Base-by-base conservation (phyloP, 1,284 basidiomycete genomes). In the Fomitopsis schrenkii region DNA sequence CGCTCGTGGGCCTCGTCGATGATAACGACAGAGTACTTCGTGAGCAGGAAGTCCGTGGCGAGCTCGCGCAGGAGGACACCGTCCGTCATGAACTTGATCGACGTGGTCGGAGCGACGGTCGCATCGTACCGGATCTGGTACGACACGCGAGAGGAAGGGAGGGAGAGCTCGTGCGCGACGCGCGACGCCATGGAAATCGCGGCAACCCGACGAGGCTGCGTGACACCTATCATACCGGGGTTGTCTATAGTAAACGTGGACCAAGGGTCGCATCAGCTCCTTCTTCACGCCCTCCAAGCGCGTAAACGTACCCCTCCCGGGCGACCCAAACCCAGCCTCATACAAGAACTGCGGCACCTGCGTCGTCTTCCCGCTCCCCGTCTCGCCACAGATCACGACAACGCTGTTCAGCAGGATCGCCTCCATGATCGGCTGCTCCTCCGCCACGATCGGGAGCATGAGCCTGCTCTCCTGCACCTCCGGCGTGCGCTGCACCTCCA, bases 31-130 rank as follows among this genome's bases (percentile, higher is more conserved):
- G 93, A 95, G 75, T 99, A 99, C 72, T 90, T 93, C 58, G 80
- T 86, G 17, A 99, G 80, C 36, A 98, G 75, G 72, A 99, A 97
- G 72, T 99, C 97, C 15, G 85, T 86, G 0, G 94, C 90, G 26
- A 99, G 81, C 75, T 99, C 97, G 61, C 97, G 89, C 12, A 99
- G 80, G 28, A 99, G 79, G 15, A 99, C 95, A 80, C 97, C 97
- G 70, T 99, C 97, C 2, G 97, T 99, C 97, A 99, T 99, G 80
- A 99, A 99, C 76, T 99, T 98, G 80, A 99, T 95, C 7, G 88
- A 87, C 0, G 97, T 99, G 28, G 87, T 82, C 0, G 93, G 82
- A 2, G 94, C 94, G 0, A 95, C 91, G 0, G 94, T 98, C 0
- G 94, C 93, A 64, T 98, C 97, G 74, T 99, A 99, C 61, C 97